A percentile compares a stretch with the other conserved stretches of the same genome.
phyloP scores from a whole-genome alignment of 1,284 basidiomycete genomes.

The Inonotus hispidus region DNA sequence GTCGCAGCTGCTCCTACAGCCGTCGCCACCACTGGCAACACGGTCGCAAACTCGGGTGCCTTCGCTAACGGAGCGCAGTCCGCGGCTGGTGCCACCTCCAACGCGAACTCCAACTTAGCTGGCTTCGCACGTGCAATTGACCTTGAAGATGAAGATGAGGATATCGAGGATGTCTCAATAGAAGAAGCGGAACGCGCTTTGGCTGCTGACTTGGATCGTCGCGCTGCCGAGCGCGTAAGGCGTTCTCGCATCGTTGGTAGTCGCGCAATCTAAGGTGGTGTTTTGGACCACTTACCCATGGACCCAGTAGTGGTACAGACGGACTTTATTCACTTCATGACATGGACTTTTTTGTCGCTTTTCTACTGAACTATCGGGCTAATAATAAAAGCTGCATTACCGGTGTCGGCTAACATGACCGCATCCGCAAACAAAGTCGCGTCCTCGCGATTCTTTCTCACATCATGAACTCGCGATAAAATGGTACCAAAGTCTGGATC shows the following conservation, averaged over 20 bases:
- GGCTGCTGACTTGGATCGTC: not conserved
- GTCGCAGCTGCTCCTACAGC: not conserved
- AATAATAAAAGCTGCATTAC: too few species aligned
- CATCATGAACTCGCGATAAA: too few species aligned
- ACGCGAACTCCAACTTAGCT: not conserved
- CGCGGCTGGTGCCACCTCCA: not conserved
- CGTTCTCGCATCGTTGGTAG: constrained; percentile 10
- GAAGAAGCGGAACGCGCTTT: constrained; percentile 2
- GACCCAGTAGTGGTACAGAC: too few species aligned
- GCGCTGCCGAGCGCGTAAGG: constrained; percentile 2
- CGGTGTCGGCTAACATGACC: too few species aligned
- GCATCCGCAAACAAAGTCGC: too few species aligned
- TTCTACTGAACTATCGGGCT: too few species aligned
- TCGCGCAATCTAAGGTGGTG: not conserved
- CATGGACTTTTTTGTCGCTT: too few species aligned
- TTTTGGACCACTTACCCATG: too few species aligned
- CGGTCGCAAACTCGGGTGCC: not conserved
- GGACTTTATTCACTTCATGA: too few species aligned
- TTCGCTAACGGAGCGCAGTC: not conserved
- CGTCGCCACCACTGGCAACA: not conserved
- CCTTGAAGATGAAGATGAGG: not conserved
- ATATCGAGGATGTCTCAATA: not conserved
- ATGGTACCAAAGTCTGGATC: too few species aligned
- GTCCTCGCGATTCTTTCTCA: too few species aligned
- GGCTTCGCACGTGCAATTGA: not conserved